These are phyloP conservation scores for Cryphonectria naterciae DNA, from an alignment of 2,329 filamentous ascomycete genomes.

Conservation along the genomic window DNA sequence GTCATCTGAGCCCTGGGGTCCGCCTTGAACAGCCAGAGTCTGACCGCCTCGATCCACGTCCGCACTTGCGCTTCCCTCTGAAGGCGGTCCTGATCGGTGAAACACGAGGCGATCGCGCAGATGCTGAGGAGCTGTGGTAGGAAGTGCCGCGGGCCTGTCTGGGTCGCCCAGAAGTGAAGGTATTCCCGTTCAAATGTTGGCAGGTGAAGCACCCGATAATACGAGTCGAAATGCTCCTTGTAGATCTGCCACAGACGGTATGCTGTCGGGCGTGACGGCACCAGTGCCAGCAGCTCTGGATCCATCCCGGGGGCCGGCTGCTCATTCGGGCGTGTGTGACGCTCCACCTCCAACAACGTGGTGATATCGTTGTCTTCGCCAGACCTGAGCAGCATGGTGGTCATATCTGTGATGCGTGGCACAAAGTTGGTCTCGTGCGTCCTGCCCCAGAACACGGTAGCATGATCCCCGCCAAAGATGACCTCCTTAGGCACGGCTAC, in stretches of 20 bases:
- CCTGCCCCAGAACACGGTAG: constrained; percentile 24
- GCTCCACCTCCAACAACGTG: constrained; percentile 28
- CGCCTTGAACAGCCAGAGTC: constrained; percentile 23
- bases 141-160: constrained; percentile 14
- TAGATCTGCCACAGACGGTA: constrained; percentile 32
- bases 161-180: constrained; percentile 30
- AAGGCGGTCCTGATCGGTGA: constrained; percentile 12
- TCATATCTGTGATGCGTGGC: constrained; percentile 24
- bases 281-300: constrained; percentile 25
- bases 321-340: constrained; percentile 22
- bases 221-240: constrained; percentile 28
- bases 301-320: constrained; percentile 15
- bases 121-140: constrained; percentile 23
- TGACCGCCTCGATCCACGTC: constrained; percentile 24
- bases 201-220: constrained; percentile 33
- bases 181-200: constrained; percentile 33
- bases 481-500: constrained; percentile 20
- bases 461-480: constrained; percentile 23
- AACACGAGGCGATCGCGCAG: constrained; percentile 21
- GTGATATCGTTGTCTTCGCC: constrained; percentile 19
- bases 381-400: constrained; percentile 20
- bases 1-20: constrained; percentile 25
- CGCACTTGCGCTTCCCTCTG: constrained; percentile 10
- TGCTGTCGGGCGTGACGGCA: constrained; percentile 30
- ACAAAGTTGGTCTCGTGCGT: constrained; percentile 25